A percentile compares a stretch with the other conserved stretches of the same genome.
These are phyloP conservation scores for Solanum ahanhuiri DNA, from an alignment of 257 asterid species.

Conservation along the genomic window DNA sequence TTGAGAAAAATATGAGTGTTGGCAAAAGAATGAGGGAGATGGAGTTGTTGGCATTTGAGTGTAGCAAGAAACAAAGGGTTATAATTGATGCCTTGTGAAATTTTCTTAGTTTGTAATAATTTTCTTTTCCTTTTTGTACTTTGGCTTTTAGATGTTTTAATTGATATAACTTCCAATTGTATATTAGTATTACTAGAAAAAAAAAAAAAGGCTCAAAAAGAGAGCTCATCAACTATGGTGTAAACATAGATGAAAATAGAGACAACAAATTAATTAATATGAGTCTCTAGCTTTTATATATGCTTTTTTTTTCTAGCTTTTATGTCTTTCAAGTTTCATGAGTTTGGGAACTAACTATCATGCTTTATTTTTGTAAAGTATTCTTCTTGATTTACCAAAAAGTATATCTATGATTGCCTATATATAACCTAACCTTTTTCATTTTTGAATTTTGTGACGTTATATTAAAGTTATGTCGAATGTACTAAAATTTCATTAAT, in stretches of 20 bases:
- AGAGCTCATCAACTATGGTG: not conserved
- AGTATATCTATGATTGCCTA: not conserved
- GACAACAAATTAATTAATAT: not conserved
- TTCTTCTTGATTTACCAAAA: not conserved
- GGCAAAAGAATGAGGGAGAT: constrained; percentile 2
- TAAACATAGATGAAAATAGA: not conserved
- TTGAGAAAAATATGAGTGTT: not conserved
- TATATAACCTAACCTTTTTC: not conserved
- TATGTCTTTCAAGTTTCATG: not conserved
- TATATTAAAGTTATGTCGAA: not conserved
- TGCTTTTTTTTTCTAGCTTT: not conserved
- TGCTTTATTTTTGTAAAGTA: not conserved
- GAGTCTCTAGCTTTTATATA: not conserved
- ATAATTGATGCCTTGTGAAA: not conserved
- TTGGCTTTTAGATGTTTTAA: not conserved
- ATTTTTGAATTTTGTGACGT: fast-evolving
- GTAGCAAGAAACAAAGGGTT: constrained; percentile 4
- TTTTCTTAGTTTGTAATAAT: not conserved
- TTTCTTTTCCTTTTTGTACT: not conserved
- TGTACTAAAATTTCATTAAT: not conserved
- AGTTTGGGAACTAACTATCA: not conserved
- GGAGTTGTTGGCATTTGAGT: constrained; percentile 4
- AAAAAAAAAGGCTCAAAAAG: not conserved
- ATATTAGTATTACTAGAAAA: not conserved
- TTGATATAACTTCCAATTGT: not conserved